A percentile compares a stretch with the other conserved stretches of the same genome.
Evolutionary conservation across 805 yeast species (phyloP).

Genomic region (Lipomyces japonicus): DNA sequence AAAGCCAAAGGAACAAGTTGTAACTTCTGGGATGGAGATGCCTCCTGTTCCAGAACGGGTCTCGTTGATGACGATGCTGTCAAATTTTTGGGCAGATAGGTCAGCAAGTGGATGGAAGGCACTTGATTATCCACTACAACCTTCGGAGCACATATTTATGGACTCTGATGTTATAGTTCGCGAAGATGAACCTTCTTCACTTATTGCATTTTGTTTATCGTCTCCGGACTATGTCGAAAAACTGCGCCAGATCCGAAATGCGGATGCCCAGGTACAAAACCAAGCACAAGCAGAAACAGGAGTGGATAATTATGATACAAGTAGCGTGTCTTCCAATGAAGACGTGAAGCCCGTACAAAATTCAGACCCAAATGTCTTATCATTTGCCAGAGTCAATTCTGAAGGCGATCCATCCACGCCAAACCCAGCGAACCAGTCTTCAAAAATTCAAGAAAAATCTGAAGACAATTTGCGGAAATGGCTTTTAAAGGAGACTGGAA

Average conservation of each 20-base stretch:
- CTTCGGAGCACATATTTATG: constrained; percentile 85
- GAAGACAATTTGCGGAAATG: constrained; percentile 54
- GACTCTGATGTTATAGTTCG: constrained; percentile 91
- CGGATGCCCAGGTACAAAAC: constrained; percentile 12
- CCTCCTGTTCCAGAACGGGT: constrained; percentile 50
- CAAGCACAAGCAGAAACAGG: not conserved
- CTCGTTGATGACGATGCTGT: constrained; percentile 74
- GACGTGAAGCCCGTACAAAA: constrained; percentile 9
- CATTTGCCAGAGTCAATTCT: constrained; percentile 6
- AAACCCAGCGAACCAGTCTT: not conserved
- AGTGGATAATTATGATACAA: too few species aligned
- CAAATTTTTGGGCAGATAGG: constrained; percentile 96
- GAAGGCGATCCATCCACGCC: not conserved
- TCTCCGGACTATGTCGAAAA: constrained; percentile 76
- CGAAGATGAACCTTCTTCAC: constrained; percentile 94
- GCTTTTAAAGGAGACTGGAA: constrained; percentile 78
- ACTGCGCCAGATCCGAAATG: constrained; percentile 42
- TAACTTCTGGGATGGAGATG: constrained; percentile 6
- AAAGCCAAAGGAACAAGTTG: not conserved
- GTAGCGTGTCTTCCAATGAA: constrained; percentile 18
- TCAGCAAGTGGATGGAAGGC: constrained; percentile 96
- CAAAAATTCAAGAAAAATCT: constrained; percentile 6
- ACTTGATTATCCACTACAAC: constrained; percentile 70
- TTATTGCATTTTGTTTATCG: constrained; percentile 88
- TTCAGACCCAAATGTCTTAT: constrained; percentile 14